Base-by-base conservation (phyloP, 208 protist species). In the Leishmania gerbilli region DNA sequence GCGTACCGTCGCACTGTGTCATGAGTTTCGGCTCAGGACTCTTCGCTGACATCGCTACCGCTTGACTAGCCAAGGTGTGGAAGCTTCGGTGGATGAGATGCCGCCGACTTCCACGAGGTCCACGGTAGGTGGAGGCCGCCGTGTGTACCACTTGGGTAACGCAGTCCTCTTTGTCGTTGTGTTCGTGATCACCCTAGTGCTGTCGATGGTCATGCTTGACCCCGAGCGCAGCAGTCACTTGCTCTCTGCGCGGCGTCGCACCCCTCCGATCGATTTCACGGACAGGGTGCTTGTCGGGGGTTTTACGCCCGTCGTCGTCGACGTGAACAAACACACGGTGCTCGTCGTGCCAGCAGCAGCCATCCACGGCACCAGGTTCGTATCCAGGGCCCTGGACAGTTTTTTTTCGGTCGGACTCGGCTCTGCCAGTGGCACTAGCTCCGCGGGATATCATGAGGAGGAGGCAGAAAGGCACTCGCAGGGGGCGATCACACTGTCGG, bases 111-210 rank as follows among this genome's bases (percentile, higher is more conserved):
- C 55, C 1, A 24, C 31, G 1, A 47, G 6, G 21, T 1, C 55
- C 8, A 21, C 19, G 56, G 76, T 9, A 31, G 24, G 2, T 27
- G 81, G 74, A 0, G 75, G 55, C 13, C 77, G n/a, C 53, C 84
- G 84, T 17, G 77, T 88, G 3, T 40, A 78, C 9, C 78, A 84
- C 69, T 1, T 42, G 3, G 84, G 84, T 58, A 88, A 88, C 37
- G 76, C 72, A 1, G 60, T 68, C 5, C 67, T 88, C 47, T 88
- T 77, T 9, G 11, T 76, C 2, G 31, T 75, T 15, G 79, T 81
- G 2, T 79, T 88, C 34, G 42, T 82, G 24, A 17, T 76, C 8
- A 75, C 80, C 3, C 42, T 88, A 15, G 47, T 81, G 0, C 42
- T 82, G 0, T 80, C 80, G 13, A 75, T 82, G 21, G 49, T 72